Evolutionary conservation across 192 early-diverging fungal species (phyloP).

Genomic region (Mortierella antarctica): DNA sequence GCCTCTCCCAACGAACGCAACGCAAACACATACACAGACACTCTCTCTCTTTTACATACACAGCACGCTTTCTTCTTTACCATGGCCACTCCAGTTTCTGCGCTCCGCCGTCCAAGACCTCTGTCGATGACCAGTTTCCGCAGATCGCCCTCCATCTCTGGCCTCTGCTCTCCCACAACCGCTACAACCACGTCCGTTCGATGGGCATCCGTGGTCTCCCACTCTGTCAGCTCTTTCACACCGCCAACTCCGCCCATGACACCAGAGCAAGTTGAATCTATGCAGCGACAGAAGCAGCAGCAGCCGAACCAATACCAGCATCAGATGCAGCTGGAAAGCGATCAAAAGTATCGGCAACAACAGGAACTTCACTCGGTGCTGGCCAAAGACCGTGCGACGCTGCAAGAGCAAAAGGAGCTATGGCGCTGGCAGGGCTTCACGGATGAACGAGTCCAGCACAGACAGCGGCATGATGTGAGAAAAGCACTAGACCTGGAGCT

Average conservation of each 20-base stretch:
- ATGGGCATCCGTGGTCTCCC: conserved; percentile 4
- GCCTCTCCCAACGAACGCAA: neutral
- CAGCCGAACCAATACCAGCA: neutral
- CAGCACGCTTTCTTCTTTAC: neutral
- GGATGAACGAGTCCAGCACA: neutral
- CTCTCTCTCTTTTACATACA: neutral
- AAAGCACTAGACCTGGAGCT: neutral
- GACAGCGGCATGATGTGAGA: conserved; percentile 3
- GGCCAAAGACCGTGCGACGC: neutral
- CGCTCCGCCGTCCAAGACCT: conserved; percentile 26
- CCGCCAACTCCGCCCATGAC: conserved; percentile 9
- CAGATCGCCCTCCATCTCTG: neutral
- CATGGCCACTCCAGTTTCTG: conserved; percentile 15
- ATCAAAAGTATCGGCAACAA: conserved; percentile 14
- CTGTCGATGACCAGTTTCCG: conserved; percentile 11
- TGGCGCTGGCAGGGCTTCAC: neutral
- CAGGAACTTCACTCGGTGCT: conserved; percentile 13
- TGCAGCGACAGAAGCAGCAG: conserved; percentile 3
- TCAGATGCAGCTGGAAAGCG: conserved; percentile 13
- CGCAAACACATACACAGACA: neutral
- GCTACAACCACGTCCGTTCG: conserved; percentile 6
- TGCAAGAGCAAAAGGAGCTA: conserved; percentile 2
- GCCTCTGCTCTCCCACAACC: neutral
- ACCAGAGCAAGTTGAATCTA: conserved; percentile 1
- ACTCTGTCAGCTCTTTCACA: neutral